Base-by-base conservation (phyloP, 1,284 basidiomycete genomes). In the Ustilago cynodontis region DNA sequence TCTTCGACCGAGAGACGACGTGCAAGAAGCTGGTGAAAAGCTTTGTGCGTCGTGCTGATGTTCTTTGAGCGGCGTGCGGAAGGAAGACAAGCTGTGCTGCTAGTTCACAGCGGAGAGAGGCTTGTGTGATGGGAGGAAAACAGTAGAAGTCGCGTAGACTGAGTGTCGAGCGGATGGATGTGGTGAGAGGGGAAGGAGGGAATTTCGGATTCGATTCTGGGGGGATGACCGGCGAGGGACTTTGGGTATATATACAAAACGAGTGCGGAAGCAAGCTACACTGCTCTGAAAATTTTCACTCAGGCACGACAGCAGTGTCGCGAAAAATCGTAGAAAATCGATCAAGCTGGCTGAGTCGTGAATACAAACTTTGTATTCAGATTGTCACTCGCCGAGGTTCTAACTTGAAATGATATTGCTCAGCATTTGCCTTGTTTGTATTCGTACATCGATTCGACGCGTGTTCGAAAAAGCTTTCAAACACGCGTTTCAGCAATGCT, bases 91-190 rank as follows among this genome's bases (percentile, higher is more conserved):
- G 69, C 59, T 66, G 69, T 51, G 54, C 31, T 54, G 69, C 59
- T 49, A 37, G 24, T 28, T 24, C 20, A 20, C 50, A 45, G 69
- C 63, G 56, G 64, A 51, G 26, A 72, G 60, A 60, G 26, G 29
- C 59, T 62, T 63, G 64, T 51, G 18, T 18, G 28, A 33, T 26
- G 60, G 26, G 26, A 18, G n/a, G 56, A 49, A 33, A 59, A 66
- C 63, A 74, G 71, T 62, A 73, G 54, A 8, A 45, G 26, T 74
- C 66, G 66, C 66, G 59, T 66, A 67, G 72, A 70, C 72, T 75
- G 72, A 66, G 49, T 70, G 72, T 75, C 72, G 72, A 57, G 28
- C 60, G 71, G 72, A 75, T 75, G 72, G 56, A 75, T 67, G 67
- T 75, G 72, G 67, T 75, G 58, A 59, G 67, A 67, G 63, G 72